Evolutionary conservation across 345 rosid genomes (phyloP), one percentile per base, ranked within the genome.

Genomic region (Litchi chinensis): DNA sequence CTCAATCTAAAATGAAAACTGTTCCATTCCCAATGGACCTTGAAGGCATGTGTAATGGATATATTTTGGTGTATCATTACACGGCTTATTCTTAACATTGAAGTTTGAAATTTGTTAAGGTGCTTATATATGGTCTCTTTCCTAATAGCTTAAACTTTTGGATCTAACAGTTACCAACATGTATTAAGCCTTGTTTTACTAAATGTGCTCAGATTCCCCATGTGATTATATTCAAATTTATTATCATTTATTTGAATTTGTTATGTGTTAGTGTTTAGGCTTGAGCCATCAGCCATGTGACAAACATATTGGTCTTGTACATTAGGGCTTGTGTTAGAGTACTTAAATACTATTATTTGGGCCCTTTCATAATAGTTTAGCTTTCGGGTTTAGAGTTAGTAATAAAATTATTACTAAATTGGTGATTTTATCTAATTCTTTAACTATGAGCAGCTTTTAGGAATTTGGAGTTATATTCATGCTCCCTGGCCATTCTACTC

Each of bases 1-100:
- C 56, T 77, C 32, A 19, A 32, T 75, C 48, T 65, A 60, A 60
- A 74, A 62, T 73, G 56, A 74, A 40, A 62, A 74, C 22, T 74
- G n/a, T 74, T 41, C 22, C 39, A 43, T 60, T 74, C 66, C 18
- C 28, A 22, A 41, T 21, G 77, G 39, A 63, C 22, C 57, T 62
- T 62, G 32, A 46, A 32, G 48, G 46, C 63, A 48, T 28, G 32
- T 73, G 44, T 62, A 15, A 40, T 32, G 62, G 59, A 48, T 11
- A 18, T 43, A 22, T 48, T 44, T 75, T 65, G 46, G 48, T 7
- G 60, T 48, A 63, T 28, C 70, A 48, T 65, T 22, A 18, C 13
- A 32, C 3, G 21, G 62, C 75, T 24, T 60, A 15, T 72, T 66
- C 21, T 72, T 62, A 10, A 52, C 10, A 5, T 44, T 73, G 75